Conservation (phyloP, 495 filamentous ascomycete genomes). For the Hyaloscypha variabilis region DNA sequence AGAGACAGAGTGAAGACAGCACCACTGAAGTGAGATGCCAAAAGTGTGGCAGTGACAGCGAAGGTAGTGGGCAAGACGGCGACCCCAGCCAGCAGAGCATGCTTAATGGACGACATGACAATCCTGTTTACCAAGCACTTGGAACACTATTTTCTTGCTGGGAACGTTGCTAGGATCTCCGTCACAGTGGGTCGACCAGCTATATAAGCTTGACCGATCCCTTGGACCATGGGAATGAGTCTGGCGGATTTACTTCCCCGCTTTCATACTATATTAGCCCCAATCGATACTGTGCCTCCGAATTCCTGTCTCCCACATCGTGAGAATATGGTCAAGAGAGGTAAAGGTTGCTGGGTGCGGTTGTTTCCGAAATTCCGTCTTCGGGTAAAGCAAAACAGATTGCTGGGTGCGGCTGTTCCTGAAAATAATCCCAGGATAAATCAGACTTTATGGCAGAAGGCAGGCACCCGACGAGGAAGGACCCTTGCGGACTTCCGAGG, state of each 20-base stretch:
- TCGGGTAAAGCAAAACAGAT: not conserved
- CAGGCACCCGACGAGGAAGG: not conserved
- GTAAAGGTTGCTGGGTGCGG: no score
- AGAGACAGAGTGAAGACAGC: constrained; percentile 16
- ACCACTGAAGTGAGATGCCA: constrained; percentile 17
- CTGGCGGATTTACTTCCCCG: constrained; percentile 3
- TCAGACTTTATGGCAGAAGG: not conserved
- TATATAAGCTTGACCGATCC: constrained; percentile 19
- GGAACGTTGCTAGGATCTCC: not conserved
- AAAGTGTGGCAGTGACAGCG: constrained; percentile 27
- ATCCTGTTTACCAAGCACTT: constrained; percentile 8
- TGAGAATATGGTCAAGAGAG: no score
- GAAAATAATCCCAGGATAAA: constrained; percentile 7
- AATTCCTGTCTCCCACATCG: not conserved
- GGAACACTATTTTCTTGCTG: not conserved
- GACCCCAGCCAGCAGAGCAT: constrained; percentile 4
- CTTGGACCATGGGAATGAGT: constrained; percentile 10
- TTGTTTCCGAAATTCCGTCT: no score
- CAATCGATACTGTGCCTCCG: constrained; percentile 1
- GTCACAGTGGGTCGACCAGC: not conserved
- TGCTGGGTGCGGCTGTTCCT: constrained; percentile 11
- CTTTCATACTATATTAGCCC: constrained; percentile 13
- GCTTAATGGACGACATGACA: not conserved
- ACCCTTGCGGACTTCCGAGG: not conserved
- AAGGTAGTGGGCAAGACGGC: constrained; percentile 7